phyloP scores from a whole-genome alignment of 306 rosid genomes.

The Castanea crenata region DNA sequence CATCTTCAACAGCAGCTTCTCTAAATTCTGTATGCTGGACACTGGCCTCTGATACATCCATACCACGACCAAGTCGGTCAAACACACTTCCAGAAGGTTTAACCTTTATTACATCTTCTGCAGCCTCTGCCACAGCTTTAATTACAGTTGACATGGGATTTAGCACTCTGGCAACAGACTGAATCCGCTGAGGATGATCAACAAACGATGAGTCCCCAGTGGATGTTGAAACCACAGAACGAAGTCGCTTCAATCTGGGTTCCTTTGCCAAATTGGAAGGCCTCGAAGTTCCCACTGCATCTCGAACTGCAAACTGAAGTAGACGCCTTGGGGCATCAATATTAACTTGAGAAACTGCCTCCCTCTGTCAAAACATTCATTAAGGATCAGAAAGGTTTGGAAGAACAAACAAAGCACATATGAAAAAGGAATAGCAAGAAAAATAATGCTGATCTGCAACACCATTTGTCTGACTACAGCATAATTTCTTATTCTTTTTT shows the following conservation, averaged over 20 bases:
- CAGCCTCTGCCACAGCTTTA: constrained; percentile 92
- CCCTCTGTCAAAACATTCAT: constrained; percentile 56
- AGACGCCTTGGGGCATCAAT: constrained; percentile 73
- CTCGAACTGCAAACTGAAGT: constrained; percentile 92
- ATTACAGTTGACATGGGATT: constrained; percentile 87
- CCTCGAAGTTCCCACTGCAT: constrained; percentile 71
- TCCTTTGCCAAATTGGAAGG: constrained; percentile 46
- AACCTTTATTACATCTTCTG: constrained; percentile 73
- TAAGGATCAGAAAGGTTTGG: constrained; percentile 29
- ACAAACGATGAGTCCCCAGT: constrained; percentile 47
- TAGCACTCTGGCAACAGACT: constrained; percentile 55
- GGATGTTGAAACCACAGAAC: constrained; percentile 83
- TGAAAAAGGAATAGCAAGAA: background rate
- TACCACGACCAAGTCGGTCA: constrained; percentile 77
- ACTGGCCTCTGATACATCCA: constrained; percentile 35
- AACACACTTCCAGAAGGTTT: constrained; percentile 81
- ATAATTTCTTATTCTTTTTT: background rate
- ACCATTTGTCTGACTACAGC: constrained; percentile 9
- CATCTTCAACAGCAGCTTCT: constrained; percentile 31
- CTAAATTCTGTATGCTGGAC: constrained; percentile 34
- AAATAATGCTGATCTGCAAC: background rate
- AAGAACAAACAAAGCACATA: constrained; percentile 10
- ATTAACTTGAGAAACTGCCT: constrained; percentile 46
- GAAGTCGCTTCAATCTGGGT: constrained; percentile 80
- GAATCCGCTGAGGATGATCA: constrained; percentile 50